A percentile compares a stretch with the other conserved stretches of the same genome.
These are phyloP conservation scores for Rhynchosporium agropyri DNA, from an alignment of 2,329 filamentous ascomycete genomes.

Conservation along the genomic window DNA sequence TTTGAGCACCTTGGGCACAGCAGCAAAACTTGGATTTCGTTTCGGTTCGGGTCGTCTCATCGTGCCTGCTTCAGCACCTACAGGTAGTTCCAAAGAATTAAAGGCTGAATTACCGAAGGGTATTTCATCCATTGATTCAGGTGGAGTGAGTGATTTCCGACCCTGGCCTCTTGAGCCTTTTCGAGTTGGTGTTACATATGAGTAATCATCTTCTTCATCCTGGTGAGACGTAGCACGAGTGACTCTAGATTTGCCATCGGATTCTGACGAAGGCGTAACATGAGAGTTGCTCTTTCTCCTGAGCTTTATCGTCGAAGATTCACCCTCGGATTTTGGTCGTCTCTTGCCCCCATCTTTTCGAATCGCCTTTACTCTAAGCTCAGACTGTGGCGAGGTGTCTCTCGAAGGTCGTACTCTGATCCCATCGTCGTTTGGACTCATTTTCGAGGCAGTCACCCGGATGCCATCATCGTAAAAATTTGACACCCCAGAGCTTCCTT, in stretches of 20 bases:
- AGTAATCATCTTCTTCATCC: constrained; percentile 28
- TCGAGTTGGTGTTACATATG: constrained; percentile 34
- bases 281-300: constrained; percentile 35
- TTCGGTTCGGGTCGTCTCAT: constrained; percentile 54
- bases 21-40: constrained; percentile 61
- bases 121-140: constrained; percentile 59
- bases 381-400: constrained; percentile 23
- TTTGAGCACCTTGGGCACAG: constrained; percentile 64
- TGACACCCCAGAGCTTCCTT: constrained; percentile 12
- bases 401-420: constrained; percentile 28
- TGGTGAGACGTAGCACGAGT: constrained; percentile 26
- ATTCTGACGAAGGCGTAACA: constrained; percentile 29
- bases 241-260: constrained; percentile 22
- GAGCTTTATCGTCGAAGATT: constrained; percentile 25
- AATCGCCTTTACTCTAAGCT: constrained; percentile 20
- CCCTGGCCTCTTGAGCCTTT: constrained; percentile 30
- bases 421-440: constrained; percentile 36
- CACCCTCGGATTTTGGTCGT: constrained; percentile 22
- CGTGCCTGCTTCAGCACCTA: constrained; percentile 51
- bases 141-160: constrained; percentile 33
- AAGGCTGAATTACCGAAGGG: constrained; percentile 69
- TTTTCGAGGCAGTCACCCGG: constrained; percentile 35
- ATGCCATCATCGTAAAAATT: constrained; percentile 29
- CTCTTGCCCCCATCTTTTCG: constrained; percentile 31
- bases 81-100: constrained; percentile 61